phyloP scores from a whole-genome alignment of 768 basidiomycete genomes.

The Amanita rimosa region DNA sequence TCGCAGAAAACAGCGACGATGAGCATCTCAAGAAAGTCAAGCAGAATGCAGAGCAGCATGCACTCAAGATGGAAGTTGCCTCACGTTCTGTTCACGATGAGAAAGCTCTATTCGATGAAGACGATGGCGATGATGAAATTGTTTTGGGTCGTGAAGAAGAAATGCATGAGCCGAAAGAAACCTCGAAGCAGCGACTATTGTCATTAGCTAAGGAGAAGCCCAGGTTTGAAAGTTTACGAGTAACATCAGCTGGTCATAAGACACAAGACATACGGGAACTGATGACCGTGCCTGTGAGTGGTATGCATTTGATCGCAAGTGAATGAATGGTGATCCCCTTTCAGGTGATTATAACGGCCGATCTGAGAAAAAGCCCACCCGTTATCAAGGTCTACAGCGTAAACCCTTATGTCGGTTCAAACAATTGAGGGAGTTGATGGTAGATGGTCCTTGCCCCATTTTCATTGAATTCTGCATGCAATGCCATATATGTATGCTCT shows the following conservation, averaged over 20 bases:
- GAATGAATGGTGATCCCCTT: slow-evolving; percentile 6
- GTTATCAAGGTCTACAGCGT: slow-evolving; percentile 97
- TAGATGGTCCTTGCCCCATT: neutral
- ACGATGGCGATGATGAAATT: slow-evolving; percentile 76
- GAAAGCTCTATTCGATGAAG: slow-evolving; percentile 81
- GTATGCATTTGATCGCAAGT: neutral
- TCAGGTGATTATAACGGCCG: slow-evolving; percentile 90
- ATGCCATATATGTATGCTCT: slow-evolving; percentile 2
- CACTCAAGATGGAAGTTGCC: slow-evolving; percentile 83
- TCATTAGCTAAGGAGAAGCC: slow-evolving; percentile 71
- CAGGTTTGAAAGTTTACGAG: slow-evolving; percentile 74
- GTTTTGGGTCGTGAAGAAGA: slow-evolving; percentile 52
- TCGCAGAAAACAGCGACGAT: slow-evolving; percentile 93
- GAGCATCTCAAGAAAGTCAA: slow-evolving; percentile 93
- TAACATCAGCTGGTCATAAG: slow-evolving; percentile 70
- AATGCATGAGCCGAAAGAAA: slow-evolving; percentile 30
- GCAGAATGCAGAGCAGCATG: slow-evolving; percentile 84
- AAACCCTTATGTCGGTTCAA: slow-evolving; percentile 72
- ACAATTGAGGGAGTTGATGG: slow-evolving; percentile 15
- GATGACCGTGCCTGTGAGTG: slow-evolving; percentile 83
- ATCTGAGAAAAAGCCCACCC: slow-evolving; percentile 91
- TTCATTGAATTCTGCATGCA: neutral
- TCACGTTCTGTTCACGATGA: slow-evolving; percentile 82
- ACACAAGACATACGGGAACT: slow-evolving; percentile 92
- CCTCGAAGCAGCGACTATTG: slow-evolving; percentile 65